A percentile compares a stretch with the other conserved stretches of the same genome.
Evolutionary conservation across 345 rosid genomes (phyloP).

Genomic region (Dovyalis caffra): DNA sequence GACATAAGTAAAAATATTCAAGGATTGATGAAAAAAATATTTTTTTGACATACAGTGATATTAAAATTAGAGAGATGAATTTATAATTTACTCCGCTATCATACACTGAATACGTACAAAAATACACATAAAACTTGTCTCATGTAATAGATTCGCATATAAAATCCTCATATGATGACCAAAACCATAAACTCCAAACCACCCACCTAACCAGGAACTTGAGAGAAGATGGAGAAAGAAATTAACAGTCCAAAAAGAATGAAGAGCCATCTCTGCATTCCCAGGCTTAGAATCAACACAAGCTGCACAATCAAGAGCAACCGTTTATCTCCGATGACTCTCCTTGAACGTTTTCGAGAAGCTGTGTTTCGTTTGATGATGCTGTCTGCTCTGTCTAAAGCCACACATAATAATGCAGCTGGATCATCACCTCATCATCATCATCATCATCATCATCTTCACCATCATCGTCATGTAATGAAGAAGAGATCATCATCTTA

Average conservation of each 20-base stretch:
- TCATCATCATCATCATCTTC: too few relatives aligned
- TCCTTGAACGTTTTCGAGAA: slow-evolving; percentile 55
- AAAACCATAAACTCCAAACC: background rate
- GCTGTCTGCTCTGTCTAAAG: slow-evolving; percentile 64
- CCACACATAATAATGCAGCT: slow-evolving; percentile 3
- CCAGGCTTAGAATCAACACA: slow-evolving; percentile 33
- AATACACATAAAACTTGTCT: slow-evolving; percentile 1
- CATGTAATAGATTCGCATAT: slow-evolving; percentile 12
- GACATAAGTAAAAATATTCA: too few relatives aligned
- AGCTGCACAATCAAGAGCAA: slow-evolving; percentile 17
- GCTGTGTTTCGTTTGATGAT: slow-evolving; percentile 65
- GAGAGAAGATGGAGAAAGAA: slow-evolving; percentile 24
- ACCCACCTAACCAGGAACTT: background rate
- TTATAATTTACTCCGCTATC: too few relatives aligned
- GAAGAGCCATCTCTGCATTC: slow-evolving; percentile 47
- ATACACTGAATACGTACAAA: too few relatives aligned
- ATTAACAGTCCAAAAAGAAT: slow-evolving; percentile 5
- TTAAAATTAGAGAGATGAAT: too few relatives aligned
- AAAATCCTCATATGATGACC: background rate
- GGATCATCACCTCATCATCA: slow-evolving; percentile 2
- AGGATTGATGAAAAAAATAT: too few relatives aligned
- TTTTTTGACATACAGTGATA: too few relatives aligned
- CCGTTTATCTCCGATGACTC: slow-evolving; percentile 41
- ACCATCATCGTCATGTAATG: background rate
- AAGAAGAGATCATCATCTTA: slow-evolving; percentile 1